Evolutionary conservation across 1,284 basidiomycete species (phyloP).

Genomic region (Neonothopanus nambi): DNA sequence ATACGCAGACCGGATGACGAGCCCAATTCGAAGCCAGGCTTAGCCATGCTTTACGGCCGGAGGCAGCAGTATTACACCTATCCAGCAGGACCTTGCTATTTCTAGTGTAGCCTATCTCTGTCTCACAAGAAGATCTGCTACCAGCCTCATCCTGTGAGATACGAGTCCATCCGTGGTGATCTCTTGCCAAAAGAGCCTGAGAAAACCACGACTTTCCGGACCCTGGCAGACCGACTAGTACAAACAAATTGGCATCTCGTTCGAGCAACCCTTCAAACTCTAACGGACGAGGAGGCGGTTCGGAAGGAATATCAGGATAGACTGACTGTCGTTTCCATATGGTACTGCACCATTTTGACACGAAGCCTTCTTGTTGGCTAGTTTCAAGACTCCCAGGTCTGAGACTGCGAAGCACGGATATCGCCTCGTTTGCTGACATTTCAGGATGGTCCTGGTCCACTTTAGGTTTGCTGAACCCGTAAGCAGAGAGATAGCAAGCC

Average conservation of each 20-base stretch:
- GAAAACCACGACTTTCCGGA: conserved; percentile 62
- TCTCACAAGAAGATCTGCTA: conserved; percentile 50
- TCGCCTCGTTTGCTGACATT: conserved; percentile 49
- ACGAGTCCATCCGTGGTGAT: conserved; percentile 40
- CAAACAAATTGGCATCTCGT: conserved; percentile 39
- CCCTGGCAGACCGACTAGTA: conserved; percentile 60
- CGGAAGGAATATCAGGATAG: conserved; percentile 46
- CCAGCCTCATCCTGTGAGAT: conserved; percentile 60
- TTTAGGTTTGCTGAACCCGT: conserved; percentile 46
- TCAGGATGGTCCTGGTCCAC: conserved; percentile 42
- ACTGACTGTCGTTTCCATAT: conserved; percentile 59
- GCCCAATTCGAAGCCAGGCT: conserved; percentile 49
- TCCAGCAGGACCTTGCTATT: conserved; percentile 49
- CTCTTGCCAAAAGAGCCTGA: conserved; percentile 43
- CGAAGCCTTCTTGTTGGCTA: conserved; percentile 53
- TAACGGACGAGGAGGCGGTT: conserved; percentile 48
- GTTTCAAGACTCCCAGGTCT: conserved; percentile 61
- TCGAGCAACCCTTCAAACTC: conserved; percentile 43
- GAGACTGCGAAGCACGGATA: conserved; percentile 44
- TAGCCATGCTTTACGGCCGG: conserved; percentile 52
- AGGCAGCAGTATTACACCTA: conserved; percentile 51
- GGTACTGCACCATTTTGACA: conserved; percentile 54
- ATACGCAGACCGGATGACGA: conserved; percentile 46
- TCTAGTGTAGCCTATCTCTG: conserved; percentile 41
- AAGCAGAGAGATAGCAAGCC: conserved; percentile 59